Evolutionary conservation across 495 filamentous ascomycete species (phyloP), one percentile per base, ranked within the genome.

Genomic region (Hypomontagnella monticulosa): DNA sequence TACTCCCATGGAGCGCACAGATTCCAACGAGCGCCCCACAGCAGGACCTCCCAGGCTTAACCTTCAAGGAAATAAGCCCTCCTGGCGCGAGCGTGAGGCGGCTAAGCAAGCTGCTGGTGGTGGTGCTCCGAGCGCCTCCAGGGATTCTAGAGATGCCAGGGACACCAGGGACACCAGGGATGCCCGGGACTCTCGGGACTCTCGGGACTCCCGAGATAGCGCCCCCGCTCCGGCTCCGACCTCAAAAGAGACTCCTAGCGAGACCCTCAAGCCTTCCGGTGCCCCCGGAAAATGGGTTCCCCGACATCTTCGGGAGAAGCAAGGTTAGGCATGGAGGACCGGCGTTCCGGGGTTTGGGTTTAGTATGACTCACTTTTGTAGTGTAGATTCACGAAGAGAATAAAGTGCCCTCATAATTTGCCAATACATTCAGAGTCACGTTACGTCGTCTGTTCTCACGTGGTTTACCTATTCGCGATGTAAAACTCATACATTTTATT

Each of bases 11-110:
- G 77, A 79, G 66, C 82, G 82, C 32, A 76, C 81, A 43, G 83
- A 85, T 41, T 83, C 84, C 60, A 75, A 81, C 64, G 87, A 88
- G 56, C 79, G 84, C 40, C 77, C 82, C 23, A 56, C 71, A 6
- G 34, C 51, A 33, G 85, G 82, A 16, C 86, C 89, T 49, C 91
- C 92, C 16, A 87, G 86, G 61, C 83, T 96, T 73, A 80, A 82
- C 57, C 81, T 96, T 56, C 81, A 84, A 51, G 87, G 87, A 42
- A 66, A 60, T 71, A 88, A 87, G 75, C 78, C 86, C 33, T 86
- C 82, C 70, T 97, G 93, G 93, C 89, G 93, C 77, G 93, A 97
- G n/a, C 85, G 91, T 42, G 80, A 91, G 76, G 90, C 89, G 43
- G 86, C 86, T 63, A 92, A 85, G 76, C 75, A 77, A 54, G 74